Base-by-base conservation (phyloP, 2,329 filamentous ascomycete genomes). In the Dactylellina leptospora region DNA sequence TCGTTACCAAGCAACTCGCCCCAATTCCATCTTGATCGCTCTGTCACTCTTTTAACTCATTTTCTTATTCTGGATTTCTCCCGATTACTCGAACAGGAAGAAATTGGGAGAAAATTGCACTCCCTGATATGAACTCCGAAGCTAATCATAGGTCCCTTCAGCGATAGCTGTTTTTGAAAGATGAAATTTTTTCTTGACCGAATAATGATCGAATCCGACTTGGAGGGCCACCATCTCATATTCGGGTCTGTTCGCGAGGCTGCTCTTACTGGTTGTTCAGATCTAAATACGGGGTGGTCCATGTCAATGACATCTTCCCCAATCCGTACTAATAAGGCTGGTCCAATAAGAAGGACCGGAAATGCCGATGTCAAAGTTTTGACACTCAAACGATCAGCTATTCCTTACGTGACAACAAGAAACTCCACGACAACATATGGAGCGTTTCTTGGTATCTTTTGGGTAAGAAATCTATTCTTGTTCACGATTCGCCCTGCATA, bases 81-180 rank as follows among this genome's bases (percentile, higher is more conserved):
- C 42, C 13, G 6, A 44, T 53, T 58, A 53, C 62, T 58, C 9
- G 36, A 72, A 47, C 40, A 27, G 68, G 68, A 42, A 60, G 40
- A 48, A 28, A 45, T 23, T 25, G 11, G 9, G 68, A 64, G 68
- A 71, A 58, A 71, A 44, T 23, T 16, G 20, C 51, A 51, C 53
- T 72, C 30, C 4, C 20, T 27, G 44, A 45, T 18, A 59, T 58
- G 51, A 47, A 54, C 28, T 27, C n/a, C 20, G 44, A 13, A 22
- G 40, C 55, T 47, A 23, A 59, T 25, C 33, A 42, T 38, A 33
- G 28, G 25, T 66, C 27, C 47, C 27, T 16, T 48, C 20, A 27
- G 18, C 1, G 11, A 3, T n/a, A 25, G 10, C 25, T 20, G n/a
- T 55, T 42, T 27, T 55, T 42, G n/a, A 20, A 18, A 55, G 36